A percentile compares a stretch with the other conserved stretches of the same genome.
Conservation (phyloP, 148 eudicot species). For the Fagopyrum homotropicum region DNA sequence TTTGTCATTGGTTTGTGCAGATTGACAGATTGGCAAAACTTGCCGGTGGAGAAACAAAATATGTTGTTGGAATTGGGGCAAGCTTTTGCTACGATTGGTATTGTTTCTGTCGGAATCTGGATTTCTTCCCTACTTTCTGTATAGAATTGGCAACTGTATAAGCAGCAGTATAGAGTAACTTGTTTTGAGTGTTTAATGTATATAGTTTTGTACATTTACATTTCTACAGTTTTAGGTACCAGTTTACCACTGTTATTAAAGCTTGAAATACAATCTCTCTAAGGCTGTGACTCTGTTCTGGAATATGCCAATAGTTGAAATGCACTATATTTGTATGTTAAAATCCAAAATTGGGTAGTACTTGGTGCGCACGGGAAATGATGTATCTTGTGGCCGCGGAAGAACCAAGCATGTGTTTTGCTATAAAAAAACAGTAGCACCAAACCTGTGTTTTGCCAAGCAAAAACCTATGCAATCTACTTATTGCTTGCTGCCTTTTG, state of each 20-base stretch:
- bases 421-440: neutral
- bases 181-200: neutral
- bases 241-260: neutral
- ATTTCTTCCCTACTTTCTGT: conserved; percentile 39
- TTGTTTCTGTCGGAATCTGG: conserved; percentile 81
- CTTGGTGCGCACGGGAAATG: neutral
- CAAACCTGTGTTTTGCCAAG: neutral
- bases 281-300: neutral
- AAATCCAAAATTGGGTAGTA: neutral
- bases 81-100: conserved; percentile 62
- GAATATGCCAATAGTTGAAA: neutral
- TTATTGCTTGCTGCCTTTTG: neutral
- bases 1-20: conserved; percentile 24
- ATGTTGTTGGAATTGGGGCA: conserved; percentile 54
- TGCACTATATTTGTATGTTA: neutral
- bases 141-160: conserved; percentile 17
- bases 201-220: conserved; percentile 17
- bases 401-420: neutral
- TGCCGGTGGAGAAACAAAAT: conserved; percentile 43
- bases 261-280: neutral
- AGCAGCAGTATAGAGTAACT: neutral
- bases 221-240: neutral
- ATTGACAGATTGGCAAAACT: conserved; percentile 61
- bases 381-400: neutral
- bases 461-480: no score